Percentiles rank a stretch among this genome's conserved stretches.
Conservation (phyloP, 192 early-diverging fungal genomes). For the Rhizoclosmatium globosum region DNA sequence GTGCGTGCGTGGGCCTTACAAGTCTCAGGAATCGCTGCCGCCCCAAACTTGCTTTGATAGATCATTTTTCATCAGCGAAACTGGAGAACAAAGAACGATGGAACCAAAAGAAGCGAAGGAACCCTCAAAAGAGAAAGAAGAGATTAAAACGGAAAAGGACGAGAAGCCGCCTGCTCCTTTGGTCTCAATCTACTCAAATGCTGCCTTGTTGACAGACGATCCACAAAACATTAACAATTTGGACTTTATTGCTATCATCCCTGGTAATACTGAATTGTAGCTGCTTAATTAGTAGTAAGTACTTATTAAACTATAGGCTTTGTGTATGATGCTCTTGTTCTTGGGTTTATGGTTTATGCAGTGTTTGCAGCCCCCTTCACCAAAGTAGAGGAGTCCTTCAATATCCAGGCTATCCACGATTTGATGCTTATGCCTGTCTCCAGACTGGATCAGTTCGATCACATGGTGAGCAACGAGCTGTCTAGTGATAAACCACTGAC, state of each 20-base stretch:
- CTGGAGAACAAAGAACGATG: too few relatives aligned
- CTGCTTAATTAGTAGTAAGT: neutral
- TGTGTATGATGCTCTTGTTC: slow-evolving; percentile 16
- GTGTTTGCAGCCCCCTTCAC: slow-evolving; percentile 69
- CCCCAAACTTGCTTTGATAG: neutral
- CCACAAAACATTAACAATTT: neutral
- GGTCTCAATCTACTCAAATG: slow-evolving; percentile 1
- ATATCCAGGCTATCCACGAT: slow-evolving; percentile 92
- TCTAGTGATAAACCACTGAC: too few relatives aligned
- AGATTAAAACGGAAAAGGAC: neutral
- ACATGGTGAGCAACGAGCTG: slow-evolving; percentile 58
- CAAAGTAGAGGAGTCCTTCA: slow-evolving; percentile 98
- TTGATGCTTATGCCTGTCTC: slow-evolving; percentile 63
- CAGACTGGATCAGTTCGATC: slow-evolving; percentile 70
- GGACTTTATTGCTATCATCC: slow-evolving; percentile 15
- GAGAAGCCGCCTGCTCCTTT: neutral
- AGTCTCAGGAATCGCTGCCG: slow-evolving; percentile 3
- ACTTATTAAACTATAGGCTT: neutral
- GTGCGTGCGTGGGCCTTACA: neutral
- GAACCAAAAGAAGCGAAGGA: too few relatives aligned
- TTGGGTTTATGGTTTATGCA: slow-evolving; percentile 12
- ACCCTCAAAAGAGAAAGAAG: neutral
- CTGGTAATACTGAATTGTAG: neutral
- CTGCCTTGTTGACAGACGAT: slow-evolving; percentile 14
- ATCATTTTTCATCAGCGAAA: neutral